Evolutionary conservation across 1,284 basidiomycete species (phyloP), one percentile per base, ranked within the genome.

Genomic region (Puccinia triticina): DNA sequence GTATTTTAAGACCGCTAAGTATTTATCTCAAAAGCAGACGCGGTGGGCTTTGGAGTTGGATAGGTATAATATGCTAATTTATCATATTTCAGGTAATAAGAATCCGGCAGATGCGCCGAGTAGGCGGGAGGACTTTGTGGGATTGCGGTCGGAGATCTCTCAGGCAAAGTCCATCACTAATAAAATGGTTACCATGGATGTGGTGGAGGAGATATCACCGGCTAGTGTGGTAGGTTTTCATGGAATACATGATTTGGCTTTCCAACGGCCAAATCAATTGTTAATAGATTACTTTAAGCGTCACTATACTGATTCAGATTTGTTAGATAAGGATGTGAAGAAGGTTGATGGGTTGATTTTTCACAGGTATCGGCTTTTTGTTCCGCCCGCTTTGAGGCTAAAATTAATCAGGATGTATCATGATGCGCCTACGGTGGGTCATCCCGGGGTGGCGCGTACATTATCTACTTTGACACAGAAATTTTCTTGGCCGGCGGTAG

Each of bases 401-500:
- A 14, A 18, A 5, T 10, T 67, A 18, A 3, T 67, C 8, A 32
- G 40, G 18, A 40, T 40, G 5, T 78, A 67, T 69, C 77, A 78
- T 55, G 32, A 66, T 53, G 2, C 64, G 11, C 77, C 77, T 11
- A 34, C 37, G 2, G 53, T 32, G 21, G 77, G 77, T 0, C 77
- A 80, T 80, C 50, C 50, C 12, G 69, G 77, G 1, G 37, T 61
- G 16, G 50, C 50, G 1, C 48, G 55, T 7, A 57, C n/a, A n/a
- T n/a, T n/a, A n/a, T n/a, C n/a, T n/a, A n/a, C n/a, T n/a, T n/a
- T n/a, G n/a, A n/a, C n/a, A 2, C 12, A 67, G 0, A 55, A 67
- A 4, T 72, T 73, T 78, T 61, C 48, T 34, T 80, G 77, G 77
- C 66, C 66, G 23, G 26, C n/a, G 1, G n/a, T 80, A 5, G 16